Evolutionary conservation across 2,329 filamentous ascomycete species (phyloP).

Genomic region (Parasarocladium wereldwijsianum): DNA sequence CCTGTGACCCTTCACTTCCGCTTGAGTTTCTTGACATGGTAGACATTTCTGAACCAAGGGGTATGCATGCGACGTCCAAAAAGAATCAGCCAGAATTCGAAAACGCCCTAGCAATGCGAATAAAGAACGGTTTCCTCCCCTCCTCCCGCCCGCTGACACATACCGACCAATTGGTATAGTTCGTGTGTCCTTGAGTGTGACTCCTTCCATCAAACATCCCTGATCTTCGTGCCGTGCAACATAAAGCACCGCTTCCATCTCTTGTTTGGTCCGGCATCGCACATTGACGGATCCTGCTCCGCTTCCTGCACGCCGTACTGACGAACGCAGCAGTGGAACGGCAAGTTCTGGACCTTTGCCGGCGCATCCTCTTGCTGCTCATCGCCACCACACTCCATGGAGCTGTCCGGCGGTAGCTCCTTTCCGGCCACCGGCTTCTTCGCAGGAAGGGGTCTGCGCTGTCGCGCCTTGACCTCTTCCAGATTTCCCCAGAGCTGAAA

Average conservation of each 20-base stretch:
- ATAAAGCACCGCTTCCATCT: constrained; percentile 50
- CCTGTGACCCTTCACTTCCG: too few species aligned
- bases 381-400: constrained; percentile 15
- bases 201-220: too few species aligned
- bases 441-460: constrained; percentile 9
- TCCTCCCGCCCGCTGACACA: too few species aligned
- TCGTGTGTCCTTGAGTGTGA: too few species aligned
- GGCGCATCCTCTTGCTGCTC: constrained; percentile 6
- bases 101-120: too few species aligned
- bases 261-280: constrained; percentile 26
- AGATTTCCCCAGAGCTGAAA: constrained; percentile 78
- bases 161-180: too few species aligned
- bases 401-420: constrained; percentile 23
- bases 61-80: too few species aligned
- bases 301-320: constrained; percentile 49
- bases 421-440: constrained; percentile 11
- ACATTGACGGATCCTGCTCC: constrained; percentile 24
- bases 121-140: too few species aligned
- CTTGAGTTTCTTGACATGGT: too few species aligned
- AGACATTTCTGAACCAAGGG: too few species aligned
- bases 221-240: constrained; percentile 50
- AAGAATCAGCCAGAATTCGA: too few species aligned
- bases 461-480: constrained; percentile 47
- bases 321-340: constrained; percentile 56
- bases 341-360: constrained; percentile 29